These are phyloP conservation scores for Globisporangium alternatum DNA, from an alignment of 352 stramenopile species.

Conservation along the genomic window DNA sequence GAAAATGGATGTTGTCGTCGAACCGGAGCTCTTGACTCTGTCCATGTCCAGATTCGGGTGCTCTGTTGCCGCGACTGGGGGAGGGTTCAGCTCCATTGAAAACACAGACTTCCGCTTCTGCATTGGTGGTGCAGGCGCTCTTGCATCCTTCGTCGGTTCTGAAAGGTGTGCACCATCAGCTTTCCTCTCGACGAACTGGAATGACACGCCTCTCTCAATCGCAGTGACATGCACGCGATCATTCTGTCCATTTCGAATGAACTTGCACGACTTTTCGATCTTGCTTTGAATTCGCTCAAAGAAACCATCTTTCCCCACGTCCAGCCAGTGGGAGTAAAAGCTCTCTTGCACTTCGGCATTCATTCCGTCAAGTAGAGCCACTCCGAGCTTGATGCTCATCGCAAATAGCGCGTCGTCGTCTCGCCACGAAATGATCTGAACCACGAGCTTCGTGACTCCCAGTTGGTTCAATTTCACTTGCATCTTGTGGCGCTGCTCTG, in stretches of 20 bases:
- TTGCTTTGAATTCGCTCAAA: constrained; percentile 44
- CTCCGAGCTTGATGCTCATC: constrained; percentile 56
- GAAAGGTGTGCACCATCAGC: background rate
- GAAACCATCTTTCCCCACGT: constrained; percentile 34
- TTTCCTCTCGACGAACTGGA: constrained; percentile 2
- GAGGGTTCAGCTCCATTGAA: constrained; percentile 21
- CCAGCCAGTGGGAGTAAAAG: constrained; percentile 51
- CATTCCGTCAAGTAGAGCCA: constrained; percentile 70
- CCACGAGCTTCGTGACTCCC: constrained; percentile 58
- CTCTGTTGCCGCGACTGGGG: background rate
- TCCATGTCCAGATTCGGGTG: constrained; percentile 6
- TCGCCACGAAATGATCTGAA: constrained; percentile 50
- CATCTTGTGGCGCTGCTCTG: constrained; percentile 50
- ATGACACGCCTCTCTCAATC: constrained; percentile 9
- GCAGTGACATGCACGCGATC: constrained; percentile 17
- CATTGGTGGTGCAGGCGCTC: background rate
- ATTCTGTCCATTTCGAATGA: constrained; percentile 30
- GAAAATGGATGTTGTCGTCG: constrained; percentile 53
- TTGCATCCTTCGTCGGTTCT: background rate
- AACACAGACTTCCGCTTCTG: constrained; percentile 13
- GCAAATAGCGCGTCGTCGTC: constrained; percentile 58
- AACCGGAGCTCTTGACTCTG: constrained; percentile 11
- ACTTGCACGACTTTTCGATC: constrained; percentile 47
- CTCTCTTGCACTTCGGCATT: constrained; percentile 75
- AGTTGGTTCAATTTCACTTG: constrained; percentile 66